A percentile compares a stretch with the other conserved stretches of the same genome.
phyloP scores from a whole-genome alignment of 495 filamentous ascomycete genomes.

The Penicillium canariense region DNA sequence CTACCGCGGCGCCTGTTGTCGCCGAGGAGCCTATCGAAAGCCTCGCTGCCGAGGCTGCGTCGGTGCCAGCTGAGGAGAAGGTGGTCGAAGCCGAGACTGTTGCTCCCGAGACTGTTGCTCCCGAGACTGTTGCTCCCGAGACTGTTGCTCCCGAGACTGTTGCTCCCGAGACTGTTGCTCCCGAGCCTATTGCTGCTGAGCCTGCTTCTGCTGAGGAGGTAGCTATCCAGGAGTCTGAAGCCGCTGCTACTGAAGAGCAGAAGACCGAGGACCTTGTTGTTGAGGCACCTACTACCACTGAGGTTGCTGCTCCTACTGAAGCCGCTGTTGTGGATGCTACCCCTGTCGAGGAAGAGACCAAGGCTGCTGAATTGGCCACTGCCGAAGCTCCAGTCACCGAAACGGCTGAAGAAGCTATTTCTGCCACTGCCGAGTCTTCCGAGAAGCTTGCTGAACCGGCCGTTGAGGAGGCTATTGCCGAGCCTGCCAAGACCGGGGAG shows the following conservation, averaged over 20 bases:
- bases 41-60: too few relatives aligned
- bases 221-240: neutral
- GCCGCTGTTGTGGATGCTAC: slow-evolving; percentile 7
- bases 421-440: slow-evolving; percentile 5
- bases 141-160: slow-evolving; percentile 5
- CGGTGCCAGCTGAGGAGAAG: slow-evolving; percentile 9
- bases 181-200: slow-evolving; percentile 5
- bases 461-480: slow-evolving; percentile 3
- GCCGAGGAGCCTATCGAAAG: too few relatives aligned
- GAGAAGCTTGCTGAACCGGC: slow-evolving; percentile 7
- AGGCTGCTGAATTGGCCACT: slow-evolving; percentile 1
- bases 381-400: neutral
- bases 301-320: slow-evolving; percentile 1
- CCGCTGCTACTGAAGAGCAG: slow-evolving; percentile 2
- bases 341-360: slow-evolving; percentile 7
- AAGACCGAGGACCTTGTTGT: slow-evolving; percentile 3
- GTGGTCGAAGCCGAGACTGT: slow-evolving; percentile 6
- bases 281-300: slow-evolving; percentile 3
- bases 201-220: neutral
- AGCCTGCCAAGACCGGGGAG: too few relatives aligned
- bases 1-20: too few relatives aligned
- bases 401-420: neutral
- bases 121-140: neutral
- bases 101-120: neutral
- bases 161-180: slow-evolving; percentile 3